Conservation (phyloP, 2,329 filamentous ascomycete genomes). For the Claviceps sorghi region DNA sequence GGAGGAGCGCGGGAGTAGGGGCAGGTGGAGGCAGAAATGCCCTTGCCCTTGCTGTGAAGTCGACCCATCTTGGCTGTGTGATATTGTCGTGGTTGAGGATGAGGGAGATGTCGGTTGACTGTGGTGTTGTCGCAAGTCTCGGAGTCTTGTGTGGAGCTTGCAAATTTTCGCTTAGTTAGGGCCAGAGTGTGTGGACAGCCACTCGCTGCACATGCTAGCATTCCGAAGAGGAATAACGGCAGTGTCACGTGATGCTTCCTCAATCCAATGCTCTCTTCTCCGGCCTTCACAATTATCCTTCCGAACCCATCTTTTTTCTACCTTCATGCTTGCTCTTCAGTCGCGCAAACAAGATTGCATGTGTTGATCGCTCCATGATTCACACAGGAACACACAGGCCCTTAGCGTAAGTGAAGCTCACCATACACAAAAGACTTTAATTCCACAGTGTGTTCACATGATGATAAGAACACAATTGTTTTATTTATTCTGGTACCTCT, state of each 20-base stretch:
- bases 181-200: slow-evolving; percentile 15
- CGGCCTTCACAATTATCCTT: neutral
- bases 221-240: neutral
- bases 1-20: slow-evolving; percentile 91
- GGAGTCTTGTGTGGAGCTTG: slow-evolving; percentile 24
- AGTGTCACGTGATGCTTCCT: neutral
- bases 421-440: neutral
- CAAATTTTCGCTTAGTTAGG: slow-evolving; percentile 34
- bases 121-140: slow-evolving; percentile 14
- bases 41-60: slow-evolving; percentile 99
- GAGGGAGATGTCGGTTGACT: slow-evolving; percentile 15
- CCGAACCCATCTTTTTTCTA: neutral
- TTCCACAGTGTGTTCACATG: slow-evolving; percentile 28
- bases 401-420: slow-evolving; percentile 5
- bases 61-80: slow-evolving; percentile 67
- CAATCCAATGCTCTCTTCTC: neutral
- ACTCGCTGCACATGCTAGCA: neutral
- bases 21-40: slow-evolving; percentile 88
- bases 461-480: slow-evolving; percentile 53
- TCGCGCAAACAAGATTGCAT: neutral
- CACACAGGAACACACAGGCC: neutral
- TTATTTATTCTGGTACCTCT: slow-evolving; percentile 86
- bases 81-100: slow-evolving; percentile 23
- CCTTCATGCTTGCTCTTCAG: neutral
- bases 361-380: neutral